Evolutionary conservation across 2,329 filamentous ascomycete genomes (phyloP).

Genomic region (Pleurostoma richardsiae): DNA sequence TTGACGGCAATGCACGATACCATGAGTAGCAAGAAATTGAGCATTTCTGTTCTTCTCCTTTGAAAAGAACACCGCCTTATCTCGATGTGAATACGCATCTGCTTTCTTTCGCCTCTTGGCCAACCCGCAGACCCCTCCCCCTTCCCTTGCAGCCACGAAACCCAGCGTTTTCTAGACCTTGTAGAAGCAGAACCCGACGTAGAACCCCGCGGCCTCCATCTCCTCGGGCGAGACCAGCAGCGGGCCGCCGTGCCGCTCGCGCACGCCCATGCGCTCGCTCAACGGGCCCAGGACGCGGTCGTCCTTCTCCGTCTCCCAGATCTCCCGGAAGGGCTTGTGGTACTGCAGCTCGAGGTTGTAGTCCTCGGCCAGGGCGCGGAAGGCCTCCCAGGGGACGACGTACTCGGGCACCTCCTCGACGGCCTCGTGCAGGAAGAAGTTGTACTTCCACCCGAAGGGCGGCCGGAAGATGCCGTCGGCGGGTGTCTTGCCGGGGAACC

Average conservation of each 20-base stretch:
- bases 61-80: neutral
- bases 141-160: neutral
- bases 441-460: constrained; percentile 97
- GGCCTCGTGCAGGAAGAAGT: constrained; percentile 90
- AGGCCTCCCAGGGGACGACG: constrained; percentile 96
- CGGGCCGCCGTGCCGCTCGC: constrained; percentile 60
- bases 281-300: constrained; percentile 75
- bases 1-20: too few species aligned
- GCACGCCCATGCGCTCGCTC: constrained; percentile 93
- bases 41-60: too few species aligned
- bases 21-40: too few species aligned
- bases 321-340: constrained; percentile 82
- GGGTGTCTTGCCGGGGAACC: constrained; percentile 79
- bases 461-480: constrained; percentile 88
- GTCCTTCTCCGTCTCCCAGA: constrained; percentile 89
- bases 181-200: constrained; percentile 94
- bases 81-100: neutral
- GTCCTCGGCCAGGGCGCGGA: constrained; percentile 90
- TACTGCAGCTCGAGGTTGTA: constrained; percentile 96
- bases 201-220: constrained; percentile 88
- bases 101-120: neutral
- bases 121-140: neutral
- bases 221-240: constrained; percentile 78
- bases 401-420: constrained; percentile 97
- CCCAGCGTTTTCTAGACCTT: constrained; percentile 62